phyloP scores from a whole-genome alignment of 345 rosid genomes.

The Heritiera fomes region DNA sequence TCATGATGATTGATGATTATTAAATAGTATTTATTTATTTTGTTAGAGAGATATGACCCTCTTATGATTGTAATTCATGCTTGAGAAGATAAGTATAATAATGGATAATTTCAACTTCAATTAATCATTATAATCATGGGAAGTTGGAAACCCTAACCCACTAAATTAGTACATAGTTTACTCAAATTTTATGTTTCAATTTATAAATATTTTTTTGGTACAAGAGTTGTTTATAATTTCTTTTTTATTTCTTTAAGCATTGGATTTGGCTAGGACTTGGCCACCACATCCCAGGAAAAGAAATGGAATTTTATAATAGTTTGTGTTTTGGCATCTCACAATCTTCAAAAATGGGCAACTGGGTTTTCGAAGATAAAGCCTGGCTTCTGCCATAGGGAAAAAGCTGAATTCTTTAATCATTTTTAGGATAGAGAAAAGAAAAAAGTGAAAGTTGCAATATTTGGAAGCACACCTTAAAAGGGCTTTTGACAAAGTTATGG shows the following conservation, averaged over 20 bases:
- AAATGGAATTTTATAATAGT: neutral
- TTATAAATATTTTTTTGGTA: neutral
- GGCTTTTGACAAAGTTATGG: constrained; percentile 18
- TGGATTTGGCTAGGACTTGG: neutral
- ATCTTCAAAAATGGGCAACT: constrained; percentile 21
- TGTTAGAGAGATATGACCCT: neutral
- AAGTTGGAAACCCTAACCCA: neutral
- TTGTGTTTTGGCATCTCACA: constrained; percentile 11
- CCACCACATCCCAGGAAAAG: neutral
- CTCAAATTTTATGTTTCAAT: neutral
- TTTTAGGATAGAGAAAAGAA: constrained; percentile 2
- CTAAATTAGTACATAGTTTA: neutral
- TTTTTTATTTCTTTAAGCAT: neutral
- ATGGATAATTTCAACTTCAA: neutral
- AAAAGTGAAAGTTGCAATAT: constrained; percentile 11
- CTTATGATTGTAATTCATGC: neutral
- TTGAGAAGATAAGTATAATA: neutral
- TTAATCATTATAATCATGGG: neutral
- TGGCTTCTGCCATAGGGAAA: neutral
- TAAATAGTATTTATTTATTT: neutral
- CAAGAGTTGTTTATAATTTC: neutral
- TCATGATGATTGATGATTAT: neutral
- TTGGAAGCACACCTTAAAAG: constrained; percentile 21
- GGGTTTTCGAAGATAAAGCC: constrained; percentile 25
- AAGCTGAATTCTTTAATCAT: constrained; percentile 10